Percentiles rank a stretch among this genome's conserved stretches.
phyloP scores from a whole-genome alignment of 2,329 filamentous ascomycete species.

The Colletotrichum navitas region DNA sequence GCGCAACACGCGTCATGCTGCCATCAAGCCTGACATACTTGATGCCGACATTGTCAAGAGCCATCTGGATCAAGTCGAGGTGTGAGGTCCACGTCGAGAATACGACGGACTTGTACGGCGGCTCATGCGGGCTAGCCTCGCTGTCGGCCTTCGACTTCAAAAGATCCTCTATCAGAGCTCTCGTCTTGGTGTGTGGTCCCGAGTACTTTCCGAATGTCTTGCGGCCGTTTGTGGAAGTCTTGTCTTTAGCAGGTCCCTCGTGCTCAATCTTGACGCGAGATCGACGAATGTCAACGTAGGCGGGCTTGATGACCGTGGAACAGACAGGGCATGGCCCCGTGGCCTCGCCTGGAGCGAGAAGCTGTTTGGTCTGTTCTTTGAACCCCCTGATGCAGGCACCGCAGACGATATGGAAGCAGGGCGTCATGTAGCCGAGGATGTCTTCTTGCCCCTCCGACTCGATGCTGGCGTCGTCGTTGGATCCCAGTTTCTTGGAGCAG shows the following conservation, averaged over 20 bases:
- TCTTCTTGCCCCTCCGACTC: conserved; percentile 72
- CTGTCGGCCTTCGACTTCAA: conserved; percentile 73
- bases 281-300: conserved; percentile 77
- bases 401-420: conserved; percentile 90
- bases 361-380: conserved; percentile 63
- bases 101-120: conserved; percentile 90
- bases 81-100: conserved; percentile 98
- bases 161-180: conserved; percentile 82
- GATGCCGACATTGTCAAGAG: conserved; percentile 76
- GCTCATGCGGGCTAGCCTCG: conserved; percentile 70
- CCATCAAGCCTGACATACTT: conserved; percentile 87
- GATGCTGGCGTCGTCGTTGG: conserved; percentile 66
- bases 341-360: conserved; percentile 53
- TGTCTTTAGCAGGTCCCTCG: conserved; percentile 60
- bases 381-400: conserved; percentile 75
- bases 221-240: conserved; percentile 43
- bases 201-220: conserved; percentile 74
- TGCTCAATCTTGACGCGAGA: conserved; percentile 70
- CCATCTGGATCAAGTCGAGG: conserved; percentile 90
- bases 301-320: conserved; percentile 70
- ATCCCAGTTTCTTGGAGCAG: conserved; percentile 75
- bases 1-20: conserved; percentile 82
- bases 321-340: conserved; percentile 77
- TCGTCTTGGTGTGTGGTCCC: conserved; percentile 93
- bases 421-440: conserved; percentile 82